Evolutionary conservation across 2,329 filamentous ascomycete genomes (phyloP).

Genomic region (Periconia macrospinosa): DNA sequence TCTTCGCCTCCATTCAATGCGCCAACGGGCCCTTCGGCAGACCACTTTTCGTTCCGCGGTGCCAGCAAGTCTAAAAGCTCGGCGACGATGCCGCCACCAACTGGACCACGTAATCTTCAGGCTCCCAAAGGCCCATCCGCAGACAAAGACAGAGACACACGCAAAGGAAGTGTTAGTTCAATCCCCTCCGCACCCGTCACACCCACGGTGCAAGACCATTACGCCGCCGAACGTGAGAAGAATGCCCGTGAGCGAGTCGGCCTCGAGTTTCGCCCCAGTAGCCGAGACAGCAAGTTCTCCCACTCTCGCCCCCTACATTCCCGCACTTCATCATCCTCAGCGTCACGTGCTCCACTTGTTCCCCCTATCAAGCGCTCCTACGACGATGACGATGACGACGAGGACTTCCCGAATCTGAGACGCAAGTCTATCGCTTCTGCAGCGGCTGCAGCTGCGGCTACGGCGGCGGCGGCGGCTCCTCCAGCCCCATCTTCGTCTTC

Average conservation of each 20-base stretch:
- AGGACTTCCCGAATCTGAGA: not conserved
- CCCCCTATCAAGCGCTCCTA: slow-evolving; percentile 27
- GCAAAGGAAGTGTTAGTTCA: slow-evolving; percentile 7
- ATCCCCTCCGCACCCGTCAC: slow-evolving; percentile 7
- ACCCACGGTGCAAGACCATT: slow-evolving; percentile 53
- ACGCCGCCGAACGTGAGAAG: slow-evolving; percentile 68
- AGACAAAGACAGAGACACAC: slow-evolving; percentile 30
- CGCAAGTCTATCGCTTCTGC: not conserved
- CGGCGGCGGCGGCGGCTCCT: not conserved
- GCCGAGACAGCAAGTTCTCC: not conserved
- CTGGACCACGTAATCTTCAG: slow-evolving; percentile 37
- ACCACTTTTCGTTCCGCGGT: slow-evolving; percentile 54
- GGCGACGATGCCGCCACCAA: slow-evolving; percentile 31
- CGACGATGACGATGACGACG: slow-evolving; percentile 23
- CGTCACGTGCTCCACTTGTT: slow-evolving; percentile 12
- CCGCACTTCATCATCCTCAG: slow-evolving; percentile 18
- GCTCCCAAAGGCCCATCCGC: slow-evolving; percentile 42
- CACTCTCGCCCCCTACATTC: slow-evolving; percentile 14
- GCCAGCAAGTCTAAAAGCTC: slow-evolving; percentile 28
- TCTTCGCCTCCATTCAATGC: slow-evolving; percentile 37
- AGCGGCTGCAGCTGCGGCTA: not conserved
- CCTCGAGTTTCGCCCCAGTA: slow-evolving; percentile 19
- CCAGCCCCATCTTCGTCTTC: slow-evolving; percentile 22
- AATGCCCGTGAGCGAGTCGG: slow-evolving; percentile 38
- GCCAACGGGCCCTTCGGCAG: slow-evolving; percentile 42